phyloP scores from a whole-genome alignment of 2,329 filamentous ascomycete species.

The Lecanicillium sp. region DNA sequence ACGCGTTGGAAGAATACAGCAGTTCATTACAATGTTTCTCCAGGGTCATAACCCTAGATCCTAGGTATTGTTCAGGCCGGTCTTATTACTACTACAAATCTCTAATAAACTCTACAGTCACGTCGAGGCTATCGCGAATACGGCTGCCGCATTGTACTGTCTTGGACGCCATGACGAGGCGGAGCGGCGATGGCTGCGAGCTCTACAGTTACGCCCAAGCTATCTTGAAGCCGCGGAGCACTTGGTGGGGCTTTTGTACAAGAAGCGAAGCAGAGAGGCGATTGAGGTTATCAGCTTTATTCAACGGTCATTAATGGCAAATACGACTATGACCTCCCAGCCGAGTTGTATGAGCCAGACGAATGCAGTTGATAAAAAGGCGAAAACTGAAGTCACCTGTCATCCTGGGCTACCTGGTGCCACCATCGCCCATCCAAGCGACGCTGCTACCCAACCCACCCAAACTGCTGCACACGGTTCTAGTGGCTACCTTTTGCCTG shows the following conservation, averaged over 20 bases:
- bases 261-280: conserved; percentile 74
- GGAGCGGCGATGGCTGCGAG: conserved; percentile 74
- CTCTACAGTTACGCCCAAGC: conserved; percentile 74
- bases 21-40: conserved; percentile 69
- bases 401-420: too few relatives aligned
- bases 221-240: conserved; percentile 96
- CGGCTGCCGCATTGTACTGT: conserved; percentile 81
- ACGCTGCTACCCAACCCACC: too few relatives aligned
- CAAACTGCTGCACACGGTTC: conserved; percentile 35
- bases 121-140: conserved; percentile 88
- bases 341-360: background rate
- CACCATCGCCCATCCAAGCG: too few relatives aligned
- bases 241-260: conserved; percentile 80
- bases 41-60: conserved; percentile 48
- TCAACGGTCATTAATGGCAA: conserved; percentile 50
- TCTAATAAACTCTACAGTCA: conserved; percentile 47
- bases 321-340: conserved; percentile 9
- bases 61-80: conserved; percentile 33
- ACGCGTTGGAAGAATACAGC: conserved; percentile 77
- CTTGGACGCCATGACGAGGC: conserved; percentile 77
- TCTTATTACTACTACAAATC: conserved; percentile 5
- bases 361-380: conserved; percentile 1
- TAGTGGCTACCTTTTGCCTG: conserved; percentile 78
- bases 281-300: conserved; percentile 81
- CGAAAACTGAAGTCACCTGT: too few relatives aligned